A percentile compares a stretch with the other conserved stretches of the same genome.
These are phyloP conservation scores for Dalbergia cultrata DNA, from an alignment of 306 rosid genomes.

Conservation along the genomic window DNA sequence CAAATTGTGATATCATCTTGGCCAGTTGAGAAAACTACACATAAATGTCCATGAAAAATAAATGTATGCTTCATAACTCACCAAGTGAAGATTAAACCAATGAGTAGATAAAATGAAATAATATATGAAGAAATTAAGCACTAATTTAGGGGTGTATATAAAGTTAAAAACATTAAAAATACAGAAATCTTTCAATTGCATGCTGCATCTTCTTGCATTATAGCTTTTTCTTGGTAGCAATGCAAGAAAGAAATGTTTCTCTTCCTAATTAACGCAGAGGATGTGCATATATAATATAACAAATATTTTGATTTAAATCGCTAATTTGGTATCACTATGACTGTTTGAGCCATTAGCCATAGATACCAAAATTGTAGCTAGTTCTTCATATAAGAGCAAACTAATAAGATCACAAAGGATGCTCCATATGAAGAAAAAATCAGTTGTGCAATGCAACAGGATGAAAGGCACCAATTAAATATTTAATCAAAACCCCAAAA, in stretches of 20 bases:
- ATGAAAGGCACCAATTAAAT: not conserved
- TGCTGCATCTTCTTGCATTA: not conserved
- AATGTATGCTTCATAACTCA: not conserved
- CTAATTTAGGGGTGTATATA: not conserved
- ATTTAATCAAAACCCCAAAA: not conserved
- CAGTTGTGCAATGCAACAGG: not conserved
- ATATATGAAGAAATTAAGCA: not conserved
- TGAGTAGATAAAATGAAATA: not conserved
- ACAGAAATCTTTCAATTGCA: not conserved
- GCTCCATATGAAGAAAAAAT: not conserved
- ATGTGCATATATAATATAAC: not conserved
- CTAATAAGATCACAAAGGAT: not conserved
- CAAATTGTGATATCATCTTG: not conserved
- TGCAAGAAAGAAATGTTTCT: no score
- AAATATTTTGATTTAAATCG: no score
- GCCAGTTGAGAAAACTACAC: not conserved
- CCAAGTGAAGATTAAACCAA: conserved; percentile 5
- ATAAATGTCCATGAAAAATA: not conserved
- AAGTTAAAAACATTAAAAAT: not conserved
- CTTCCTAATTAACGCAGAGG: not conserved
- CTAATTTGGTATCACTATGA: not conserved
- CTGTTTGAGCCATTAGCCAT: not conserved
- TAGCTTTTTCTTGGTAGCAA: not conserved
- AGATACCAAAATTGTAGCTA: not conserved
- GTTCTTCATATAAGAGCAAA: conserved; percentile 1